Evolutionary conservation across 495 filamentous ascomycete species (phyloP), one percentile per base, ranked within the genome.

Genomic region (Neurospora sp.): DNA sequence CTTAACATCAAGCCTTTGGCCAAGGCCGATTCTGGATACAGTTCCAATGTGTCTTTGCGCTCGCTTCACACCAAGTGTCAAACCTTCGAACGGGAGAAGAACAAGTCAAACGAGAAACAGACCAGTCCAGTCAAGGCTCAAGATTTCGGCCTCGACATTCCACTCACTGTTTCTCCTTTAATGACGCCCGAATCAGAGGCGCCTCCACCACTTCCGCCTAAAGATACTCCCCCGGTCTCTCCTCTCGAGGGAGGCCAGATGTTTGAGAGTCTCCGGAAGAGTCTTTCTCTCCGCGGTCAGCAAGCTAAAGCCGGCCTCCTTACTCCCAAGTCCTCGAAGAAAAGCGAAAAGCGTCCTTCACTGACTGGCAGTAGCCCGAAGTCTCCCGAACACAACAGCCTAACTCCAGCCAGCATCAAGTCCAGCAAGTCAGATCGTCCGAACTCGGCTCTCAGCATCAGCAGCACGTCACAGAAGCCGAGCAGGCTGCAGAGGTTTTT

Each of bases 11-110:
- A 83, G 44, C 77, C 82, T 12, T 73, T 87, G 20, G 81, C 84
- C 9, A 88, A 88, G 65, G 85, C 85, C 39, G 86, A 88, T 71
- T 87, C 85, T n/a, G 87, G 87, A 22, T 88, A 88, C 69, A 86
- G 86, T 75, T 88, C 85, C 7, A 87, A 83, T 70, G 80, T 85
- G 4, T 88, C 86, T 16, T 74, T 86, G 27, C 81, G 83, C 22
- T 87, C 85, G 0, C 82, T 87, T 59, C 81, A 83, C 35, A 14
- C 68, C 40, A 78, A 77, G 68, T 4, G 68, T 6, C 77, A 73
- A 31, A 31, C 20, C 20, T 12, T 31, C 9, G 74, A 76, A 20
- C 68, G 39, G 16, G 73, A 74, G n/a, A 16, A 40, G 18, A 71
- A 68, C 0, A 31, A 61, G 9, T 53, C 73, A 3, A 31, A 74